Evolutionary conservation across 2,329 filamentous ascomycete species (phyloP), one percentile per base, ranked within the genome.

Genomic region (Bipolaris oryzae): DNA sequence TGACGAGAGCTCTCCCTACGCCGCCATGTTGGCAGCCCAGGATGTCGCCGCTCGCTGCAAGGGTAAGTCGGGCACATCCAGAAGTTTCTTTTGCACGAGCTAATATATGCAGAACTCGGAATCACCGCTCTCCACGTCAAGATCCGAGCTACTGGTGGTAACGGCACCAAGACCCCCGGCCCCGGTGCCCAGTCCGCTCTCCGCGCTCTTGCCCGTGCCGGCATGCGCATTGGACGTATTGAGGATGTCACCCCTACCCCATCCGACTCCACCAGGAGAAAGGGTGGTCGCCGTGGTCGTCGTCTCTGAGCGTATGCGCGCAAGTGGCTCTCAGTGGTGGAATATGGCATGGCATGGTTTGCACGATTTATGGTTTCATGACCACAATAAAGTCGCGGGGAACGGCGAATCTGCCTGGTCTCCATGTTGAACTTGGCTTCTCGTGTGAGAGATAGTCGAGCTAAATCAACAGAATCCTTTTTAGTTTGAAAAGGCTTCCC

Each of bases 251-350:
- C 96, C 76, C 95, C 95, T 76, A 99, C 95, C 63, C 95, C 96
- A 76, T 99, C 95, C 82, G 95, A 99, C 84, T 96, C 92, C 81
- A 99, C 95, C 78, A 91, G 95, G 85, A 93, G 94, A 86, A 99
- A 99, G 92, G 95, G 95, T 86, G 95, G 95, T 97, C 93, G 95
- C 84, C 94, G 95, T 91, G 95, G 95, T 98, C 95, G 95, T 85
- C 94, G 95, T 96, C 91, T 99, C 83, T 99, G 86, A 91, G 83
- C 80, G 76, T 78, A 66, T 79, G 74, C 75, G 67, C 54, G 62
- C 66, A 58, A 31, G 28, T 31, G 61, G 75, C 76, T 50, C 66
- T 63, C 66, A 62, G 59, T 69, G 64, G 60, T 69, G 69, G 66
- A 62, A 60, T 61, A 63, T 66, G 66, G 69, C 63, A 70, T 74